A percentile compares a stretch with the other conserved stretches of the same genome.
Evolutionary conservation across 495 filamentous ascomycete species (phyloP).

Genomic region (Thozetella sp.): DNA sequence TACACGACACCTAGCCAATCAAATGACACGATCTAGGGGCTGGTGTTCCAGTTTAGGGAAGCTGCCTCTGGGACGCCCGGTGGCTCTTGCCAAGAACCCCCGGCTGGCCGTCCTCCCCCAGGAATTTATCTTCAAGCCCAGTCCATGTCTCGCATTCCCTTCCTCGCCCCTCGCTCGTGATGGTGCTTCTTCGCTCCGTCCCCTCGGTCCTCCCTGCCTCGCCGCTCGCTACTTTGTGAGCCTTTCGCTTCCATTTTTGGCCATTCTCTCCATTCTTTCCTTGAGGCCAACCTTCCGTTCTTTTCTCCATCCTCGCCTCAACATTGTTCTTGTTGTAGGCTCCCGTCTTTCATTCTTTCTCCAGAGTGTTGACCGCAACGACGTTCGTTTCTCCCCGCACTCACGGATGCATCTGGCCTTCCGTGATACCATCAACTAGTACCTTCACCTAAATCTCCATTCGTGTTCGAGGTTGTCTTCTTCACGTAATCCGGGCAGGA

Average conservation of each 20-base stretch:
- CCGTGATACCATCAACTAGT: not conserved
- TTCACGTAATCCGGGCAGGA: no score
- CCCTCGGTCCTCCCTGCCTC: conserved; percentile 7
- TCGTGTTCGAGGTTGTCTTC: no score
- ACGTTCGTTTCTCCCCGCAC: not conserved
- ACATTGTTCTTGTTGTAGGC: not conserved
- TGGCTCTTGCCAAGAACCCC: conserved; percentile 12
- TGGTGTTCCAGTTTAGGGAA: conserved; percentile 23
- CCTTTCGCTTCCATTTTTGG: conserved; percentile 11
- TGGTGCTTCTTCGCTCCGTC: not conserved
- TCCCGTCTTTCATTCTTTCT: not conserved
- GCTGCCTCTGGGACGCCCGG: conserved; percentile 8
- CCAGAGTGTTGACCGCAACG: not conserved
- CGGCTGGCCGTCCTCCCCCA: conserved; percentile 12
- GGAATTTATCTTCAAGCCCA: conserved; percentile 17
- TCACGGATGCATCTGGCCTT: not conserved
- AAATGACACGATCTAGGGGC: conserved; percentile 7
- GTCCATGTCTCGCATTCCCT: conserved; percentile 18
- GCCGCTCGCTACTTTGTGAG: conserved; percentile 10
- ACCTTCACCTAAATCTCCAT: no score
- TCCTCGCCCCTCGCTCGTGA: conserved; percentile 9
- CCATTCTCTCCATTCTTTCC: conserved; percentile 1
- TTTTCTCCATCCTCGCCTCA: not conserved
- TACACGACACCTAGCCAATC: conserved; percentile 15
- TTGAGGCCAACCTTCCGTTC: not conserved